Conservation (phyloP, 768 basidiomycete species). For the Auricularia cornea region DNA sequence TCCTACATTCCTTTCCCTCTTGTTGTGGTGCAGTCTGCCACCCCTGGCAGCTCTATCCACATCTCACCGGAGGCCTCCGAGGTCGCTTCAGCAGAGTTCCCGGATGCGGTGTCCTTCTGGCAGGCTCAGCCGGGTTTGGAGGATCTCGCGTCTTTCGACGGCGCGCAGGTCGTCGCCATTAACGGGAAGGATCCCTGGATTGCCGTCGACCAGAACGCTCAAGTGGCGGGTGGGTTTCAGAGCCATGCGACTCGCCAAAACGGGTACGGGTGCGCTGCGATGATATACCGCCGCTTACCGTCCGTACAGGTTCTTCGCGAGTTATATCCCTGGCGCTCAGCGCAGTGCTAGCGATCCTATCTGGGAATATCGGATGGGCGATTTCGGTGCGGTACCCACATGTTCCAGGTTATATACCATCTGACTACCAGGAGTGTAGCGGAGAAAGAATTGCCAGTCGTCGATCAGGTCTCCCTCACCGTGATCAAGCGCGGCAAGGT, state of each 20-base stretch:
- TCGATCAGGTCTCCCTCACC: constrained; percentile 39
- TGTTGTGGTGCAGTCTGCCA: not conserved
- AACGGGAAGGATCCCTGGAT: constrained; percentile 43
- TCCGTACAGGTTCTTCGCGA: constrained; percentile 28
- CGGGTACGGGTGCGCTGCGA: constrained; percentile 15
- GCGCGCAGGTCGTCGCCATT: constrained; percentile 47
- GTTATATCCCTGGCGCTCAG: constrained; percentile 18
- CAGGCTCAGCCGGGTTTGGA: not conserved
- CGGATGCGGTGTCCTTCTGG: constrained; percentile 39
- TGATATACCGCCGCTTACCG: too few species aligned
- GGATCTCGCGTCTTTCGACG: constrained; percentile 23
- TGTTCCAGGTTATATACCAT: too few species aligned
- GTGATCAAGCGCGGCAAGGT: constrained; percentile 35
- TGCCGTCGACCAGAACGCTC: constrained; percentile 44
- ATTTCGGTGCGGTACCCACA: constrained; percentile 49
- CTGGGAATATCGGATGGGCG: constrained; percentile 26
- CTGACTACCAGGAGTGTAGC: too few species aligned
- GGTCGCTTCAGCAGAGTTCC: constrained; percentile 13
- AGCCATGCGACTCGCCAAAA: constrained; percentile 36
- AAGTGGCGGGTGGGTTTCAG: constrained; percentile 44
- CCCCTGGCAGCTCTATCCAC: not conserved
- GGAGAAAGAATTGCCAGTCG: constrained; percentile 38
- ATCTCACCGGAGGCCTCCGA: not conserved
- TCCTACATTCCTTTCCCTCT: not conserved
- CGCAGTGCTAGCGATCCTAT: constrained; percentile 1